Conservation (phyloP, 2,329 filamentous ascomycete genomes). For the Ophiostoma quercus region DNA sequence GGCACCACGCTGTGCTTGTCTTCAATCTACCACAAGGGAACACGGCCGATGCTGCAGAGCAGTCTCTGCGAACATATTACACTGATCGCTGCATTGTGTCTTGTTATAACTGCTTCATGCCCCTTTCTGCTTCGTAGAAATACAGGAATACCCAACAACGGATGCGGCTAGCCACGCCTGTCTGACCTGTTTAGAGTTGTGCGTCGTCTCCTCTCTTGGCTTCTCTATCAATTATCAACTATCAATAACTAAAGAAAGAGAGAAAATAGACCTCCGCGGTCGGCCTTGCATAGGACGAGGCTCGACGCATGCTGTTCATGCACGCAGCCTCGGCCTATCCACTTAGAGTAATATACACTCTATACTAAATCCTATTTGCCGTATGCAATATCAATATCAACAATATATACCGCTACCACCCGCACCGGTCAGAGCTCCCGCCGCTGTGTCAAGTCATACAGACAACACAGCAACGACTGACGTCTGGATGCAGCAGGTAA, state of each 20-base stretch:
- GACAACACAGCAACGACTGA: background rate
- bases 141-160: slow-evolving; percentile 2
- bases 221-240: no score
- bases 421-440: slow-evolving; percentile 6
- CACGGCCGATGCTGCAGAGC: slow-evolving; percentile 19
- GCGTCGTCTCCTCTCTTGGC: background rate
- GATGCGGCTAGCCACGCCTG: slow-evolving; percentile 1
- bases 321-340: background rate
- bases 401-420: background rate
- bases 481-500: background rate
- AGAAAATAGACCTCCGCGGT: background rate
- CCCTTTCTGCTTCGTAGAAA: background rate
- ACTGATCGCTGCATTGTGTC: background rate
- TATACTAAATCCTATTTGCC: background rate
- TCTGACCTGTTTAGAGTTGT: slow-evolving; percentile 4
- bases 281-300: slow-evolving; percentile 7
- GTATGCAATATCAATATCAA: background rate
- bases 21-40: slow-evolving; percentile 12
- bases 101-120: background rate
- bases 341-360: background rate
- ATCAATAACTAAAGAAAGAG: background rate
- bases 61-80: background rate
- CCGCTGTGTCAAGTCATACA: background rate
- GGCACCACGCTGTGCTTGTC: background rate
- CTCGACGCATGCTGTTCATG: slow-evolving; percentile 12